Percentiles rank a stretch among this genome's conserved stretches.
These are phyloP conservation scores for Sphaerulina populicola DNA, from an alignment of 2,329 filamentous ascomycete species.

Conservation along the genomic window DNA sequence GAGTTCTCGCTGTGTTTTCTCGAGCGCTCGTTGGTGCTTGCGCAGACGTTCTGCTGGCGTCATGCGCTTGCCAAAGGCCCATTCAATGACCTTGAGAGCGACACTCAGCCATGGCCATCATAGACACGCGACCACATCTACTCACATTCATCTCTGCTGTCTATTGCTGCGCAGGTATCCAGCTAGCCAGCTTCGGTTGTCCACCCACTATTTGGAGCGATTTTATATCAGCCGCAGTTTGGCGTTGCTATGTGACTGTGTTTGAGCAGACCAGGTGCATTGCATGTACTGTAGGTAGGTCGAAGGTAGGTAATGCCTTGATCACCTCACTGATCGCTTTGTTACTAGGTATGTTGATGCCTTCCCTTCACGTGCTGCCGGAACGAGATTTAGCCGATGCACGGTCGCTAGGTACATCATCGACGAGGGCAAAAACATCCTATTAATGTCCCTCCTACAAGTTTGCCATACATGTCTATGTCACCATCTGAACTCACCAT, in stretches of 20 bases:
- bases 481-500: not conserved
- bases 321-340: not conserved
- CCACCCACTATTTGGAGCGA: not conserved
- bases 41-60: slow-evolving; percentile 85
- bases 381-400: not conserved
- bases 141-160: slow-evolving; percentile 50
- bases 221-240: not conserved
- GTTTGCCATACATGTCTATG: not conserved
- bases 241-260: too few relatives aligned
- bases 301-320: too few relatives aligned
- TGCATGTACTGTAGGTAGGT: too few relatives aligned
- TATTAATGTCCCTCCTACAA: not conserved
- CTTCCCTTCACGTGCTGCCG: not conserved
- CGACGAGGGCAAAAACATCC: slow-evolving; percentile 1
- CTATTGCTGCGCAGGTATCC: not conserved
- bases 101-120: not conserved
- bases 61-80: slow-evolving; percentile 98
- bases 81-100: slow-evolving; percentile 72
- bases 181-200: not conserved
- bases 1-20: slow-evolving; percentile 93
- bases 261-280: too few relatives aligned
- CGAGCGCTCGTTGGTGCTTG: slow-evolving; percentile 91
- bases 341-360: not conserved
- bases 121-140: not conserved
- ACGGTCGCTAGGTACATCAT: not conserved